These are phyloP conservation scores for Colletotrichum sp. DNA, from an alignment of 2,329 filamentous ascomycete genomes.

Conservation along the genomic window DNA sequence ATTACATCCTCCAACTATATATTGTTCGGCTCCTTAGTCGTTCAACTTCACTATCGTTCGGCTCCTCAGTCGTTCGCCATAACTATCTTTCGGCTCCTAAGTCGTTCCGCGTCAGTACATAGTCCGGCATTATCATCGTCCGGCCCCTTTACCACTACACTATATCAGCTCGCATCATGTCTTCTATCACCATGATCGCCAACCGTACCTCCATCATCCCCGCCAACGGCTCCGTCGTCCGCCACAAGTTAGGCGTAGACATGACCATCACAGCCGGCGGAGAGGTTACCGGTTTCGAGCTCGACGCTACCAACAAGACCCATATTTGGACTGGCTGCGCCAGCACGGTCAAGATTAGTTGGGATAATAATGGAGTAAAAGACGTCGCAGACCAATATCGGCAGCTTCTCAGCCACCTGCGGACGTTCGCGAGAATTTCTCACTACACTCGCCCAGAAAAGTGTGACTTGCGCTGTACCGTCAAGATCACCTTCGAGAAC, in stretches of 20 bases:
- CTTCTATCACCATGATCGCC: neutral
- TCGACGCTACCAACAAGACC: neutral
- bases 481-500: neutral
- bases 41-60: too few species aligned
- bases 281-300: neutral
- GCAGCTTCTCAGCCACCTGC: fast-evolving
- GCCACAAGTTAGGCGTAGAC: neutral
- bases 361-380: fast-evolving
- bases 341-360: neutral
- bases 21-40: too few species aligned
- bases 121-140: too few species aligned
- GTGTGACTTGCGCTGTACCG: fast-evolving
- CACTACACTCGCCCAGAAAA: neutral
- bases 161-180: neutral
- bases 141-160: neutral
- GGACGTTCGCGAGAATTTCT: fast-evolving
- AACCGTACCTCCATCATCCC: neutral
- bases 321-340: neutral
- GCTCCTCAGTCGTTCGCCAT: too few species aligned
- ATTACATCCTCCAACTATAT: neutral
- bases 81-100: too few species aligned
- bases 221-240: neutral
- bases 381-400: neutral
- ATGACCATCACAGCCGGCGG: neutral
- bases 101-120: too few species aligned